Base-by-base conservation (phyloP, 2,329 filamentous ascomycete genomes). In the Penicillium thymicola region DNA sequence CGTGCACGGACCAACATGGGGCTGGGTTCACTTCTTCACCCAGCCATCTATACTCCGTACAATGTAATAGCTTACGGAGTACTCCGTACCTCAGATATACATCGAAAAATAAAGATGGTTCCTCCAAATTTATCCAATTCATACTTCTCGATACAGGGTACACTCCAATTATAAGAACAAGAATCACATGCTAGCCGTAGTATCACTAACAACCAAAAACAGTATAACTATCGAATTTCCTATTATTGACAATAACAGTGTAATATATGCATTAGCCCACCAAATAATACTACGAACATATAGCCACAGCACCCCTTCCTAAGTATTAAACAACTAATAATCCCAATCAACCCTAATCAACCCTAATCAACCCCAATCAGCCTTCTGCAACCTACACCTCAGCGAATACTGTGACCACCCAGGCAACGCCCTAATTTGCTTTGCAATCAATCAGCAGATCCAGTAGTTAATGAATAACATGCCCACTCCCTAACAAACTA, bases 401-500 rank as follows among this genome's bases (percentile, higher is more conserved):
- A 83, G n/a, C 16, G 71, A 66, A 62, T 81, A 77, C 72, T 85
- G 79, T 66, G 85, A 79, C 86, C 86, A 90, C 63, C 83, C 74
- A n/a, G 88, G 87, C 62, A 84, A 70, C 0, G 74, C 78, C 34
- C 83, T 76, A 2, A 81, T 11, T 54, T 64, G 65, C n/a, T 70
- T 68, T 23, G 71, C 67, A 55, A 77, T 28, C 56, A 85, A 67
- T 37, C 74, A 53, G 78, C 63, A 43, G 79, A 75, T 2, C 70
- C 76, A 0, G 86, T 86, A n/a, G n/a, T n/a, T n/a, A 51, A 84
- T 42, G 23, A 23, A 84, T 64, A 21, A 89, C 68, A 70, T 86
- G 80, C 1, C 80, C 82, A 66, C 82, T 85, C 59, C 77, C 21
- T 21, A 21, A 21, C 21, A 21, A 21, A 21, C 78, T 73, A 0